Conservation (phyloP, 2,329 filamentous ascomycete genomes). For the Dactylella cylindrospora region DNA sequence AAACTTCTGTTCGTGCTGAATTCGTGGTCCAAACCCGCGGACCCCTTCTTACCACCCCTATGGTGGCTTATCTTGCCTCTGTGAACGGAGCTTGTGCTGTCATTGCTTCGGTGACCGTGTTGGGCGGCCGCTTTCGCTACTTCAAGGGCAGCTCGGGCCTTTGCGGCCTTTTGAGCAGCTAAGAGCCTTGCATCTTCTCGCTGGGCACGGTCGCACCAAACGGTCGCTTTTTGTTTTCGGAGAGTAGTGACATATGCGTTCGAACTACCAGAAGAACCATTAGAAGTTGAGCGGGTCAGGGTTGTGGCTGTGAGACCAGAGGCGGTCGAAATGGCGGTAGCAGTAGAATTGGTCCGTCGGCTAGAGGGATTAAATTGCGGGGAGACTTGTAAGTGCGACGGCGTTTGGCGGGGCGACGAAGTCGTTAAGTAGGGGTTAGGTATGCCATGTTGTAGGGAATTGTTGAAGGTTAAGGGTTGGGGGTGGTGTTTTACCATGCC, state of each 20-base stretch:
- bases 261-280: slow-evolving; percentile 50
- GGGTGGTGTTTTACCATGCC: slow-evolving; percentile 34
- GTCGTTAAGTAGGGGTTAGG: slow-evolving; percentile 11
- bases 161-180: slow-evolving; percentile 82
- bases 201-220: slow-evolving; percentile 95
- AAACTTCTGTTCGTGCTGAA: slow-evolving; percentile 46
- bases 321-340: neutral
- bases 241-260: slow-evolving; percentile 93
- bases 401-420: slow-evolving; percentile 22
- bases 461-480: slow-evolving; percentile 25
- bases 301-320: too few species aligned
- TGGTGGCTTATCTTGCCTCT: slow-evolving; percentile 44
- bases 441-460: slow-evolving; percentile 32
- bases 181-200: slow-evolving; percentile 82
- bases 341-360: slow-evolving; percentile 39
- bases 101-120: slow-evolving; percentile 19
- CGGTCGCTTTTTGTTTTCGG: slow-evolving; percentile 93
- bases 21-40: slow-evolving; percentile 43
- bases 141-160: slow-evolving; percentile 80
- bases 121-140: slow-evolving; percentile 55
- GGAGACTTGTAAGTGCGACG: neutral
- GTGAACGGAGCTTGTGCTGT: slow-evolving; percentile 44
- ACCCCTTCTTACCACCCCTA: slow-evolving; percentile 35
- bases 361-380: slow-evolving; percentile 15
- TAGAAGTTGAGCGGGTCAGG: slow-evolving; percentile 32